These are phyloP conservation scores for Chaetomiaceae sp. DNA, from an alignment of 2,329 filamentous ascomycete genomes.

Conservation along the genomic window DNA sequence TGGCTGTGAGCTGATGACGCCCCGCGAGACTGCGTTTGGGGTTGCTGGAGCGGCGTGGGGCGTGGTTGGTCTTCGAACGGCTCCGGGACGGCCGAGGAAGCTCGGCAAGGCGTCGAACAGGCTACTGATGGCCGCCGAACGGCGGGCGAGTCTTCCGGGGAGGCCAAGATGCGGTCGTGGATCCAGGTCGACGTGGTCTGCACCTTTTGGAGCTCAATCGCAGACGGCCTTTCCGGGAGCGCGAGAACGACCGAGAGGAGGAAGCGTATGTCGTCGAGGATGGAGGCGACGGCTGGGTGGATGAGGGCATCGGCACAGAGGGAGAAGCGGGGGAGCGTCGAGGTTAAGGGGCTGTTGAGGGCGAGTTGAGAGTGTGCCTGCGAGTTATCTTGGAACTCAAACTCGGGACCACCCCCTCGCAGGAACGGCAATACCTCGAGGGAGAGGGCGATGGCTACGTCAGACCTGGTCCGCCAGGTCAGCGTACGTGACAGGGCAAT, in stretches of 20 bases:
- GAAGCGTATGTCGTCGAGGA: slow-evolving; percentile 49
- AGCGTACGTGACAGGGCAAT: background rate
- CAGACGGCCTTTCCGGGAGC: slow-evolving; percentile 34
- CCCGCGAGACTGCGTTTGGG: slow-evolving; percentile 4
- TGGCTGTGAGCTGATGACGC: background rate
- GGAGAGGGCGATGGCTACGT: slow-evolving; percentile 45
- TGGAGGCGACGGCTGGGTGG: slow-evolving; percentile 43
- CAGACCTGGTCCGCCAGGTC: slow-evolving; percentile 35
- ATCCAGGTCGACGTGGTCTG: slow-evolving; percentile 38
- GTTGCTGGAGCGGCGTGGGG: too few species aligned
- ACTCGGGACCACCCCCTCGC: slow-evolving; percentile 37
- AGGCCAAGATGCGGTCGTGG: slow-evolving; percentile 34
- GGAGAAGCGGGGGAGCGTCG: slow-evolving; percentile 39
- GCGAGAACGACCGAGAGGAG: slow-evolving; percentile 41
- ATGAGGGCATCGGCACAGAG: slow-evolving; percentile 41
- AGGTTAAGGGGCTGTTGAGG: slow-evolving; percentile 46
- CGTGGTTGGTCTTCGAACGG: too few species aligned
- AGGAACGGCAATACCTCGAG: slow-evolving; percentile 43
- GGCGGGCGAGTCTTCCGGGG: slow-evolving; percentile 6
- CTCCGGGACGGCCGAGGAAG: background rate
- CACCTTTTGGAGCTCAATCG: slow-evolving; percentile 38
- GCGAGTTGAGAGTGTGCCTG: slow-evolving; percentile 39
- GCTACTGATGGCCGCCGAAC: background rate
- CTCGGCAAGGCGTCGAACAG: background rate
- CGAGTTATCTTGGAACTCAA: slow-evolving; percentile 38